Conservation (phyloP, 169 alveolate species). For the Ichthyophthirius multifiliis region DNA sequence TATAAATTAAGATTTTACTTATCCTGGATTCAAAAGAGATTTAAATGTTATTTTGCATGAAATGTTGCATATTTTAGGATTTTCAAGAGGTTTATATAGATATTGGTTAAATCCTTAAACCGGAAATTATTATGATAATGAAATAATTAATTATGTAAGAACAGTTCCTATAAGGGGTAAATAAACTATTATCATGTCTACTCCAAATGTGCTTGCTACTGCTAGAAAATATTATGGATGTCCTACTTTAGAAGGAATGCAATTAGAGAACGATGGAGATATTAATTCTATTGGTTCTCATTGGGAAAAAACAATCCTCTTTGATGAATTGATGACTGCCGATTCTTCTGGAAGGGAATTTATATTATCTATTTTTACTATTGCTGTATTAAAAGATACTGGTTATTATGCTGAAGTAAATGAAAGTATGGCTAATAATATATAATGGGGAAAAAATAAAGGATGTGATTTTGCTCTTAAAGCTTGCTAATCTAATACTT, state of each 20-base stretch:
- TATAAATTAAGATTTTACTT: background rate
- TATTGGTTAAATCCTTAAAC: conserved; percentile 1
- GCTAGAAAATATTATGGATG: conserved; percentile 48
- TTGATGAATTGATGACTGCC: conserved; percentile 59
- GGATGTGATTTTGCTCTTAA: conserved; percentile 31
- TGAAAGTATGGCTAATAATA: background rate
- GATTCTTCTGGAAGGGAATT: background rate
- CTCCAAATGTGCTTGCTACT: conserved; percentile 29
- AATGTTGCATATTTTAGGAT: background rate
- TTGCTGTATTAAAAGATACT: conserved; percentile 47
- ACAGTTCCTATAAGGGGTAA: background rate
- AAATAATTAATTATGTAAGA: background rate
- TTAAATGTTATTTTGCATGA: background rate
- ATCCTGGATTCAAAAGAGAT: background rate
- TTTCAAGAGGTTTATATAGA: background rate
- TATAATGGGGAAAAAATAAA: conserved; percentile 32
- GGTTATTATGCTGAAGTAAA: conserved; percentile 45
- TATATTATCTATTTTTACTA: conserved; percentile 29
- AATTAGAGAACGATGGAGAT: conserved; percentile 52
- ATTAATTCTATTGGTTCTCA: conserved; percentile 54
- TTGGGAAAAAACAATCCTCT: conserved; percentile 48
- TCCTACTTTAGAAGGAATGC: conserved; percentile 35
- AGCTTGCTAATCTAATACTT: conserved; percentile 1
- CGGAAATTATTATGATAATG: background rate
- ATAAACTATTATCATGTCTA: background rate